A percentile compares a stretch with the other conserved stretches of the same genome.
Conservation (phyloP, 2,329 filamentous ascomycete species). For the Arachnopeziza araneosa region DNA sequence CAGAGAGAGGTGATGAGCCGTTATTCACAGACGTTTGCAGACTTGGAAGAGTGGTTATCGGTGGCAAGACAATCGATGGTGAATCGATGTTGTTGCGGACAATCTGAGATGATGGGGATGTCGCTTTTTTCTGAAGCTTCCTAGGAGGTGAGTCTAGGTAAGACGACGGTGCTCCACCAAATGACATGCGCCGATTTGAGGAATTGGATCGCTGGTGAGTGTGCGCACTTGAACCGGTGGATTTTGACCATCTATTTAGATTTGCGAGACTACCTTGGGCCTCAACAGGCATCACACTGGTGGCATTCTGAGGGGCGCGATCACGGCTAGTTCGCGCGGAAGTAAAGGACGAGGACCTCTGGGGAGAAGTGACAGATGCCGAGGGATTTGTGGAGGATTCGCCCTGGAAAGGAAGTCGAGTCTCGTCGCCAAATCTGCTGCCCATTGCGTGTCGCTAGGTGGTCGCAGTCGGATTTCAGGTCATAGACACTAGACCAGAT, state of each 20-base stretch:
- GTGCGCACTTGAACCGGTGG: constrained; percentile 18
- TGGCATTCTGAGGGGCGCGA: constrained; percentile 88
- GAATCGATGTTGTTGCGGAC: constrained; percentile 14
- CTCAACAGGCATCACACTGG: constrained; percentile 45
- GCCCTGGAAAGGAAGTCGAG: background rate
- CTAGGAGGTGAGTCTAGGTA: constrained; percentile 18
- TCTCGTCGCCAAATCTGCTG: background rate
- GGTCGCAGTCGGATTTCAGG: background rate
- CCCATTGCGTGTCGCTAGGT: background rate
- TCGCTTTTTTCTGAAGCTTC: constrained; percentile 23
- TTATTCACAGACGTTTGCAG: constrained; percentile 21
- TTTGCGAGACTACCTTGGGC: constrained; percentile 14
- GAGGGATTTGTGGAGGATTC: background rate
- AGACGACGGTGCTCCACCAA: constrained; percentile 9
- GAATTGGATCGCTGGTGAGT: constrained; percentile 16
- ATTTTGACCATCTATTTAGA: constrained; percentile 23
- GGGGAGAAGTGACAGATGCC: background rate
- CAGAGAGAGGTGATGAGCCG: constrained; percentile 24
- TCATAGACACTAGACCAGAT: background rate
- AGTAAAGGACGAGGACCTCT: background rate
- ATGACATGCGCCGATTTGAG: constrained; percentile 19
- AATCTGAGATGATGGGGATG: constrained; percentile 16
- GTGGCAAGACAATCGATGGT: constrained; percentile 20
- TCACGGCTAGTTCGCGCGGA: constrained; percentile 56
- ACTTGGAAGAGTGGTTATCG: constrained; percentile 29